phyloP scores from a whole-genome alignment of 2,329 filamentous ascomycete species.

The Diaporthe velutina region DNA sequence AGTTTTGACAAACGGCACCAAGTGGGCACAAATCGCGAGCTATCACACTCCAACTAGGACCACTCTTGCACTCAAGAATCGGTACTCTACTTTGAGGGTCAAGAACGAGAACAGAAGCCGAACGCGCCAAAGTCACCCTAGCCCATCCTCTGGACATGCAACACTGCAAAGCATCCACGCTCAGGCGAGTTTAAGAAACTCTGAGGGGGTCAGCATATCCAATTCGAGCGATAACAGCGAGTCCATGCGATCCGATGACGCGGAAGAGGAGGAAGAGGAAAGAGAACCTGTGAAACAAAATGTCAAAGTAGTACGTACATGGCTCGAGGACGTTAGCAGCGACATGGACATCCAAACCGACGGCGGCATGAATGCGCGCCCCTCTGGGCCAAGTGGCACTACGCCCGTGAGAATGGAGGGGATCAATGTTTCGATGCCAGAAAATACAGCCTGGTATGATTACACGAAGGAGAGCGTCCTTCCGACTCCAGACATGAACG shows the following conservation, averaged over 20 bases:
- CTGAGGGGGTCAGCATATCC: background rate
- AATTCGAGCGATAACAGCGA: slow-evolving; percentile 14
- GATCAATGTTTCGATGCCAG: slow-evolving; percentile 7
- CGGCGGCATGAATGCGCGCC: background rate
- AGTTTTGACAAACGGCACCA: slow-evolving; percentile 43
- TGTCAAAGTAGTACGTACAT: slow-evolving; percentile 6
- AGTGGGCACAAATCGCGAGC: slow-evolving; percentile 45
- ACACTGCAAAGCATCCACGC: slow-evolving; percentile 16
- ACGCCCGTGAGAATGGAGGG: background rate
- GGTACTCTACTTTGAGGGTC: slow-evolving; percentile 35
- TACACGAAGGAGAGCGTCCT: slow-evolving; percentile 3
- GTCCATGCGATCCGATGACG: background rate
- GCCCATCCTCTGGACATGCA: slow-evolving; percentile 13
- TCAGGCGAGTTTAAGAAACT: background rate
- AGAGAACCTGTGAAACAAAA: background rate
- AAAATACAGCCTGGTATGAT: background rate
- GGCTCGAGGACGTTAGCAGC: slow-evolving; percentile 6
- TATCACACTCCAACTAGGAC: slow-evolving; percentile 45
- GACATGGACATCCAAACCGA: background rate
- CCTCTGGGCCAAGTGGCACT: background rate
- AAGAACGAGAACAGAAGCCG: slow-evolving; percentile 10
- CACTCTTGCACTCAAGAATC: slow-evolving; percentile 45
- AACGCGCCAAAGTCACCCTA: slow-evolving; percentile 7
- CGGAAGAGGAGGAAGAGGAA: slow-evolving; percentile 16
- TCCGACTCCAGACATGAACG: background rate